Evolutionary conservation across 176 grass and related monocot genomes (phyloP).

Genomic region (Raddia distichophylla): DNA sequence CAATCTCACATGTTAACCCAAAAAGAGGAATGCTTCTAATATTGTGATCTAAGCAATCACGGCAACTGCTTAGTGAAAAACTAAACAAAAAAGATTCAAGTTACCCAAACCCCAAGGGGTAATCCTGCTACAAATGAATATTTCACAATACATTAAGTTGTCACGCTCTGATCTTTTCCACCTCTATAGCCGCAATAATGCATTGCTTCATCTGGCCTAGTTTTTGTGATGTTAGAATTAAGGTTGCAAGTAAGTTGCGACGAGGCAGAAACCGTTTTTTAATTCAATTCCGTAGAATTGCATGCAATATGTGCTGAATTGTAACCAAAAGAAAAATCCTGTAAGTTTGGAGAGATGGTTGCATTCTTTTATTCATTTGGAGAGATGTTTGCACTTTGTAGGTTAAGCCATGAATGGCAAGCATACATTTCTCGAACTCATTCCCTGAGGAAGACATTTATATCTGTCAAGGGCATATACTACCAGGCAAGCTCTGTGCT

Average conservation of each 20-base stretch:
- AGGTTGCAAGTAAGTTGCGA: not conserved
- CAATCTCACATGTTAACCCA: not conserved
- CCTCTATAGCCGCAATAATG: not conserved
- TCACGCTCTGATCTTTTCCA: not conserved
- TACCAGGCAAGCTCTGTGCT: slow-evolving; percentile 63
- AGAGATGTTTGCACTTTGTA: slow-evolving; percentile 49
- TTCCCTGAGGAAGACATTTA: slow-evolving; percentile 86
- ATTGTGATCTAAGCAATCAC: too few species aligned
- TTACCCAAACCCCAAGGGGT: too few species aligned
- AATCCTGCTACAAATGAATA: too few species aligned
- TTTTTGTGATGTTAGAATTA: slow-evolving; percentile 1
- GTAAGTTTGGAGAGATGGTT: not conserved
- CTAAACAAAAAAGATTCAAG: too few species aligned
- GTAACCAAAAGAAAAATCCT: not conserved
- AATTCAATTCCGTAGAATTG: not conserved
- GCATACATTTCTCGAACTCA: slow-evolving; percentile 89
- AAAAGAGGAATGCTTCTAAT: not conserved
- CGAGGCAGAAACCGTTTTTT: not conserved
- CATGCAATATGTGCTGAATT: not conserved
- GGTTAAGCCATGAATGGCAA: slow-evolving; percentile 99
- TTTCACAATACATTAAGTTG: not conserved
- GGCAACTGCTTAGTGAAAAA: too few species aligned
- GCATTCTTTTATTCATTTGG: slow-evolving; percentile 17
- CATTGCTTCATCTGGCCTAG: not conserved
- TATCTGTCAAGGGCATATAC: slow-evolving; percentile 99